Evolutionary conservation across 441 rosid genomes (phyloP).

Genomic region (Mallotus japonicus): DNA sequence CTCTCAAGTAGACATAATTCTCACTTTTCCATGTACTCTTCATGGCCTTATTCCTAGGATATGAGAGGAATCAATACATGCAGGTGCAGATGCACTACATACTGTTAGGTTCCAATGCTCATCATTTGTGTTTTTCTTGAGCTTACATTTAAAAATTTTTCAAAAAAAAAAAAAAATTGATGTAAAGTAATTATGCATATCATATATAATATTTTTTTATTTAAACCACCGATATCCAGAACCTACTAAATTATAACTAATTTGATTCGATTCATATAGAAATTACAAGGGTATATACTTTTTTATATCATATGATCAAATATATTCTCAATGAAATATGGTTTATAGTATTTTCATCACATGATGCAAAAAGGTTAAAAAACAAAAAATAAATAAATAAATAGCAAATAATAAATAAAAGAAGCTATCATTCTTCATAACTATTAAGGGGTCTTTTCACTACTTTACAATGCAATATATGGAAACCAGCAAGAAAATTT

Average conservation of each 20-base stretch:
- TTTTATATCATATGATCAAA: too few species aligned
- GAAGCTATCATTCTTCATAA: slow-evolving; percentile 15
- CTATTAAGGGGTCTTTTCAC: slow-evolving; percentile 15
- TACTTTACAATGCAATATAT: background rate
- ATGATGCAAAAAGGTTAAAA: slow-evolving; percentile 2
- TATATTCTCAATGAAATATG: too few species aligned
- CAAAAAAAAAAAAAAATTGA: too few species aligned
- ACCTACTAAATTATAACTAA: too few species aligned
- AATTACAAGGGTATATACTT: too few species aligned
- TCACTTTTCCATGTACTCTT: slow-evolving; percentile 16
- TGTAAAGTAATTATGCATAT: too few species aligned
- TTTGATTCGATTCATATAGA: too few species aligned
- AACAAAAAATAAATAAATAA: background rate
- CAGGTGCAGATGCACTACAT: too few species aligned
- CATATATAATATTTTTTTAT: too few species aligned
- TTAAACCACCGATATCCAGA: too few species aligned
- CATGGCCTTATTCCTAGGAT: slow-evolving; percentile 20
- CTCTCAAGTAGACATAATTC: slow-evolving; percentile 28
- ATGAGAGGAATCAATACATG: slow-evolving; percentile 10
- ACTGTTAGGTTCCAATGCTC: slow-evolving; percentile 13
- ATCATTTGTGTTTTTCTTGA: slow-evolving; percentile 15
- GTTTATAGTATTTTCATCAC: too few species aligned
- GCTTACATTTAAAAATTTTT: too few species aligned
- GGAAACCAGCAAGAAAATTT: slow-evolving; percentile 21
- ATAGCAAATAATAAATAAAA: background rate